Conservation (phyloP, 2,329 filamentous ascomycete species). For the Elsinoe fawcettii region DNA sequence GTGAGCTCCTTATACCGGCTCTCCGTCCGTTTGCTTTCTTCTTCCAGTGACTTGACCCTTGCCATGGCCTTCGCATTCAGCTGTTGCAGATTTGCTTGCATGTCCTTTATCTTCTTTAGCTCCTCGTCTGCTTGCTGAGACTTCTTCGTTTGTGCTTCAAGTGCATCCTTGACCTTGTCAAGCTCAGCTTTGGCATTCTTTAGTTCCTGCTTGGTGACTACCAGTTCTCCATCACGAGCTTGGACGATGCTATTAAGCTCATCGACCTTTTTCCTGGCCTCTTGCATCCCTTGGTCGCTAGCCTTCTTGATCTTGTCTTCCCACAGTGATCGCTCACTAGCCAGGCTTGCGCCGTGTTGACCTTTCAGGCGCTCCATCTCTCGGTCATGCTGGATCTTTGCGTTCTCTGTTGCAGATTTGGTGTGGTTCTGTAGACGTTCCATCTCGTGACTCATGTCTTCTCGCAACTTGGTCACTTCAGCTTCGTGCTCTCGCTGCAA, state of each 20-base stretch:
- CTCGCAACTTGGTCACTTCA: constrained; percentile 21
- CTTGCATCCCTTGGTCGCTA: constrained; percentile 18
- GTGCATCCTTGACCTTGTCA: constrained; percentile 12
- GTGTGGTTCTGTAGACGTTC: constrained; percentile 39
- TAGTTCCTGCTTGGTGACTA: constrained; percentile 22
- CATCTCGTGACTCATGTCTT: constrained; percentile 39
- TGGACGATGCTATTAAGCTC: constrained; percentile 4
- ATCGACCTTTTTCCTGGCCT: constrained; percentile 3
- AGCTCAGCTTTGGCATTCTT: constrained; percentile 14
- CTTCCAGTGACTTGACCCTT: constrained; percentile 21
- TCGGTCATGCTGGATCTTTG: constrained; percentile 34
- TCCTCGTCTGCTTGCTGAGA: constrained; percentile 24
- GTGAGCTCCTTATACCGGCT: constrained; percentile 18
- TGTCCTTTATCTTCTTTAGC: constrained; percentile 29
- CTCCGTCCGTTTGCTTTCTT: constrained; percentile 15
- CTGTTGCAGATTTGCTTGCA: constrained; percentile 20
- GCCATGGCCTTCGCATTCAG: constrained; percentile 19
- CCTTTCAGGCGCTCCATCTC: constrained; percentile 23
- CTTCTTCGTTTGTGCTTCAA: constrained; percentile 21
- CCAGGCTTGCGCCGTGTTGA: constrained; percentile 30
- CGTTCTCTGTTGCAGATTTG: constrained; percentile 24
- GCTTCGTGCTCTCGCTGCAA: constrained; percentile 63
- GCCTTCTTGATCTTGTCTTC: constrained; percentile 20
- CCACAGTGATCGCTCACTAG: constrained; percentile 28
- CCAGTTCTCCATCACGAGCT: constrained; percentile 23